These are phyloP conservation scores for Pseudogymnoascus sp. DNA, from an alignment of 2,329 filamentous ascomycete genomes.

Conservation along the genomic window DNA sequence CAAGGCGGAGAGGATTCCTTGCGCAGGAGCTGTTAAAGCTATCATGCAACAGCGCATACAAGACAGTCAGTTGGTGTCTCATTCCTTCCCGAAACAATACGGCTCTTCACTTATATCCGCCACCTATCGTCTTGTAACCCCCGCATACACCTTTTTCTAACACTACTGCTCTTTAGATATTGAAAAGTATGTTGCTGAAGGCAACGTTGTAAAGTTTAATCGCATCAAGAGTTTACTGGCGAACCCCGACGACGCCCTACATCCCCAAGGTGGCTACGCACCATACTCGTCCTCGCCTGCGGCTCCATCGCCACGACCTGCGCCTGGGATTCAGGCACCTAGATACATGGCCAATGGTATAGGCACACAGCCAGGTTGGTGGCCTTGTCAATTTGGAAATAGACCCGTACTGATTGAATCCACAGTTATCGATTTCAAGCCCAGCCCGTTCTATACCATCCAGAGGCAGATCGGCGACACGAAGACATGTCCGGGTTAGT, in stretches of 20 bases:
- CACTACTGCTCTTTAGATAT: slow-evolving; percentile 18
- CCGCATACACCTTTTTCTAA: slow-evolving; percentile 4
- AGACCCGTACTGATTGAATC: not conserved
- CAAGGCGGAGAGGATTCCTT: slow-evolving; percentile 61
- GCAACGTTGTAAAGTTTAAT: slow-evolving; percentile 22
- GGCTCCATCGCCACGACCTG: slow-evolving; percentile 2
- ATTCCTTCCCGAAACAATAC: slow-evolving; percentile 17
- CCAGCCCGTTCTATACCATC: slow-evolving; percentile 79
- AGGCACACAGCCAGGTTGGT: not conserved
- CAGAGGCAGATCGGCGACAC: slow-evolving; percentile 54
- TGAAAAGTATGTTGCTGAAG: slow-evolving; percentile 17
- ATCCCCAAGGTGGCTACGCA: not conserved
- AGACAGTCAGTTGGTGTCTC: slow-evolving; percentile 51
- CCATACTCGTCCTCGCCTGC: slow-evolving; percentile 6
- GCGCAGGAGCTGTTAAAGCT: slow-evolving; percentile 71
- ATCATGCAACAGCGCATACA: slow-evolving; percentile 71
- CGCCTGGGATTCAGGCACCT: not conserved
- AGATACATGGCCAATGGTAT: not conserved
- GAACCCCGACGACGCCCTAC: slow-evolving; percentile 17
- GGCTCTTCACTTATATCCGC: slow-evolving; percentile 14
- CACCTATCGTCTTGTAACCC: slow-evolving; percentile 14
- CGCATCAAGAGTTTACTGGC: slow-evolving; percentile 24
- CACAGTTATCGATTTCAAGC: slow-evolving; percentile 47
- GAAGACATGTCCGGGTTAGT: slow-evolving; percentile 64
- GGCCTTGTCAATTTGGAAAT: not conserved